Evolutionary conservation across 495 filamentous ascomycete species (phyloP), one percentile per base, ranked within the genome.

Genomic region (Jackrogersella multiformis): DNA sequence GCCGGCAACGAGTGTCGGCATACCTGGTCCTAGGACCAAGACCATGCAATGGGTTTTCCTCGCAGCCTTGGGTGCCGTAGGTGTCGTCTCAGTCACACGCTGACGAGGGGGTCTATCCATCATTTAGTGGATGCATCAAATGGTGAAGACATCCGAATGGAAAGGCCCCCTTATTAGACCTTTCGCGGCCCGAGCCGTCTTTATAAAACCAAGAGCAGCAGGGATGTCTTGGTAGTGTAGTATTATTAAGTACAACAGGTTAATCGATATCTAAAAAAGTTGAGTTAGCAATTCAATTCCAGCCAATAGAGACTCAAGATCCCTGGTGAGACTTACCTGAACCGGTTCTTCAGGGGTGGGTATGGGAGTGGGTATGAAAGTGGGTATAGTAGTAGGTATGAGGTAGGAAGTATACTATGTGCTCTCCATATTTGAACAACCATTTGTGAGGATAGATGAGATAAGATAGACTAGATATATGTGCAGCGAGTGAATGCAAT

Each of bases 261-360:
- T n/a, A n/a, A n/a, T n/a, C n/a, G n/a, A n/a, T n/a, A n/a, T n/a
- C n/a, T n/a, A n/a, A n/a, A n/a, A n/a, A n/a, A n/a, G n/a, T n/a
- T n/a, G 28, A 9, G 9, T 48, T 16, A 38, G 32, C 32, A 49
- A 10, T 21, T 26, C 18, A 38, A 28, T 12, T 21, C 46, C n/a
- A 44, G 13, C 58, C 58, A 61, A 61, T 61, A 21, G 15, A 58
- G 48, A 53, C 48, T 44, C 38, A 34, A 49, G 20, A 53, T 35
- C 9, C 24, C 13, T 26, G 45, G 58, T 53, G 48, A 36, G 35
- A 61, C 58, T 44, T 61, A 4, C 58, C 48, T 18, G 38, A 61
- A 53, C 41, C 13, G 56, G 56, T 21, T 51, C 20, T 58, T 35
- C 23, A 18, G 4, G 32, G 18, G 12, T 36, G 15, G 15, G 34